Evolutionary conservation across 129 eudicot genomes (phyloP).

Genomic region (Chrysanthemum makinoi): DNA sequence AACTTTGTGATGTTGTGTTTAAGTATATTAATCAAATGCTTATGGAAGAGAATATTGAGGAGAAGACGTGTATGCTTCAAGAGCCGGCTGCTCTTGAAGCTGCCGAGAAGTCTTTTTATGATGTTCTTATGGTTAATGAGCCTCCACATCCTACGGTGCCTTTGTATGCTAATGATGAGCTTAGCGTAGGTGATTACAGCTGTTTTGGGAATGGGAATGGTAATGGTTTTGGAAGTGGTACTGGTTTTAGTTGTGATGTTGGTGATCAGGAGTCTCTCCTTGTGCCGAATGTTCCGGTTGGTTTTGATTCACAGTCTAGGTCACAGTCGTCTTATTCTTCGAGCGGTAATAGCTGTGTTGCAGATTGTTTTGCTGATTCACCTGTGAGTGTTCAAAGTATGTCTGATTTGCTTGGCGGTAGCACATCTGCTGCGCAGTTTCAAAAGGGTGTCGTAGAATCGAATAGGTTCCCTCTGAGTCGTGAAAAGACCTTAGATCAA

Average conservation of each 20-base stretch:
- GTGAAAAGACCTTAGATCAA: conserved; percentile 30
- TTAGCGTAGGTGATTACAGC: conserved; percentile 15
- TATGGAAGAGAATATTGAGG: conserved; percentile 88
- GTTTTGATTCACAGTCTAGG: conserved; percentile 34
- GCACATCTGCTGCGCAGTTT: conserved; percentile 42
- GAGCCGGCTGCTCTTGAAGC: conserved; percentile 85
- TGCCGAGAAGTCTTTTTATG: conserved; percentile 76
- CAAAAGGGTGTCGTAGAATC: conserved; percentile 60
- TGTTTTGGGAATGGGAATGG: conserved; percentile 13
- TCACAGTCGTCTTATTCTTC: conserved; percentile 50
- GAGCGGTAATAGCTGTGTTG: conserved; percentile 32
- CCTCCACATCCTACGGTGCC: conserved; percentile 37
- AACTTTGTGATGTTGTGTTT: conserved; percentile 72
- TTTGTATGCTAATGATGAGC: conserved; percentile 26
- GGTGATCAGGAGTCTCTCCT: conserved; percentile 24
- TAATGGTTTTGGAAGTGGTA: conserved; percentile 21
- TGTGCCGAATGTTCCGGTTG: conserved; percentile 27
- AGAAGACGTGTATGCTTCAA: conserved; percentile 63
- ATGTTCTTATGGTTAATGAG: conserved; percentile 57
- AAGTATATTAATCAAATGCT: conserved; percentile 79
- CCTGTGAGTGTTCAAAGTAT: conserved; percentile 65
- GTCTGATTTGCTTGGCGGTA: conserved; percentile 30
- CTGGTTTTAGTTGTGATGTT: conserved; percentile 34
- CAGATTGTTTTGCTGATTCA: conserved; percentile 59
- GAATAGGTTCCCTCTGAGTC: conserved; percentile 43